Percentiles rank a stretch among this genome's conserved stretches.
phyloP scores from a whole-genome alignment of 345 rosid species.

The Litchi chinensis region DNA sequence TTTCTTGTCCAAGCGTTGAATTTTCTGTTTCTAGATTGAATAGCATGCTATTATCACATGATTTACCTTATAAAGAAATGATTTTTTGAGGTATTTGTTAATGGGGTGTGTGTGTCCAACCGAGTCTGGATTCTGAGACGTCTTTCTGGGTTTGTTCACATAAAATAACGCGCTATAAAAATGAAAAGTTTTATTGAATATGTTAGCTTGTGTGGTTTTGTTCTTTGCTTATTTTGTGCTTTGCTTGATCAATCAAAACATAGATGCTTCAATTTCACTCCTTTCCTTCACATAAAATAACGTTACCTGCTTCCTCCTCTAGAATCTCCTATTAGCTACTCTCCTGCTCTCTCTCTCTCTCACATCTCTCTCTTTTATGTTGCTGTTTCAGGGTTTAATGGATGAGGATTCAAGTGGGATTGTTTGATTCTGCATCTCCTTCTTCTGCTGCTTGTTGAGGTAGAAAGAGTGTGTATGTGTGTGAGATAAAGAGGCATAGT shows the following conservation, averaged over 20 bases:
- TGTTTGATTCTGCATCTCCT: slow-evolving; percentile 26
- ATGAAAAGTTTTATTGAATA: background rate
- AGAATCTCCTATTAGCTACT: slow-evolving; percentile 10
- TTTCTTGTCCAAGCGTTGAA: background rate
- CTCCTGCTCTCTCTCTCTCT: slow-evolving; percentile 29
- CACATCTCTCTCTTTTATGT: slow-evolving; percentile 13
- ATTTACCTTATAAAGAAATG: slow-evolving; percentile 25
- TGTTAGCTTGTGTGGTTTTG: slow-evolving; percentile 38
- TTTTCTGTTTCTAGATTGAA: slow-evolving; percentile 4
- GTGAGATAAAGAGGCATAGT: slow-evolving; percentile 19
- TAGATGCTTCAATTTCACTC: slow-evolving; percentile 42
- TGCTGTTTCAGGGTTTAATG: slow-evolving; percentile 49
- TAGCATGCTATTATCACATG: slow-evolving; percentile 25
- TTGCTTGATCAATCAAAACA: slow-evolving; percentile 41
- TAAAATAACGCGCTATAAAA: slow-evolving; percentile 46
- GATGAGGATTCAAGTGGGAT: slow-evolving; percentile 45
- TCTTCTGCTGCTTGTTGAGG: slow-evolving; percentile 19
- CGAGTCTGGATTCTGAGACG: slow-evolving; percentile 17
- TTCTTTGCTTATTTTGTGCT: slow-evolving; percentile 39
- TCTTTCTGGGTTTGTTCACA: slow-evolving; percentile 39
- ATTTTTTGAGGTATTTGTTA: slow-evolving; percentile 11
- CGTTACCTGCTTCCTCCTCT: slow-evolving; percentile 21
- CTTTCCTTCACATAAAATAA: slow-evolving; percentile 60
- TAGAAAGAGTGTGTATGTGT: slow-evolving; percentile 6
- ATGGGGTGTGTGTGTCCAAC: slow-evolving; percentile 2